Percentiles rank a stretch among this genome's conserved stretches.
These are phyloP conservation scores for Termitomyces sp. DNA, from an alignment of 768 basidiomycete genomes.

Conservation along the genomic window DNA sequence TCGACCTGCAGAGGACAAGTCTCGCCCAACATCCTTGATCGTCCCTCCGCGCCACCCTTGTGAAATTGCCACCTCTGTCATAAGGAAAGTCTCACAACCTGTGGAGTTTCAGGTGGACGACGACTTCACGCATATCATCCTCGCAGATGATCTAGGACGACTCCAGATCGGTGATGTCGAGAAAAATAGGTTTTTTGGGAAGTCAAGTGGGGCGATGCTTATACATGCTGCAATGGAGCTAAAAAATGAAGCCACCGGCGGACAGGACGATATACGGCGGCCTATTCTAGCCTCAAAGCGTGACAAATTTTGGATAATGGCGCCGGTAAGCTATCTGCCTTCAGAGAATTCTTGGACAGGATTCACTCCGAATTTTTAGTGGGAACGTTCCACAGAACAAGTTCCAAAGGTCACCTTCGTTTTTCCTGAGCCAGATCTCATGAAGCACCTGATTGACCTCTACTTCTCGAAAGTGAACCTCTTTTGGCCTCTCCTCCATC, in stretches of 20 bases:
- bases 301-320: conserved; percentile 34
- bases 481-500: conserved; percentile 69
- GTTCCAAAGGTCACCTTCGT: conserved; percentile 23
- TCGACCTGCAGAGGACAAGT: background rate
- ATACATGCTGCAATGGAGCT: conserved; percentile 54
- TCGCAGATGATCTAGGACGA: conserved; percentile 30
- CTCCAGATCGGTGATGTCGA: conserved; percentile 31
- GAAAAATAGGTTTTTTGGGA: conserved; percentile 49
- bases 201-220: conserved; percentile 53
- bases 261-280: conserved; percentile 16
- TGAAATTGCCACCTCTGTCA: conserved; percentile 30
- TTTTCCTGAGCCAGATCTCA: conserved; percentile 54
- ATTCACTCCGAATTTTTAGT: conserved; percentile 19
- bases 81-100: conserved; percentile 24
- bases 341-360: background rate
- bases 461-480: conserved; percentile 62
- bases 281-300: conserved; percentile 19
- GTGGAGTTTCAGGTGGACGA: conserved; percentile 29
- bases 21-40: background rate
- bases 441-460: conserved; percentile 47
- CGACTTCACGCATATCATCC: conserved; percentile 22
- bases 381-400: conserved; percentile 27
- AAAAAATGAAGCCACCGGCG: conserved; percentile 53
- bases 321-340: conserved; percentile 25
- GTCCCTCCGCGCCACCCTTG: conserved; percentile 6